Evolutionary conservation across 306 rosid genomes (phyloP), one percentile per base, ranked within the genome.

Genomic region (Trifolium fragiferum): DNA sequence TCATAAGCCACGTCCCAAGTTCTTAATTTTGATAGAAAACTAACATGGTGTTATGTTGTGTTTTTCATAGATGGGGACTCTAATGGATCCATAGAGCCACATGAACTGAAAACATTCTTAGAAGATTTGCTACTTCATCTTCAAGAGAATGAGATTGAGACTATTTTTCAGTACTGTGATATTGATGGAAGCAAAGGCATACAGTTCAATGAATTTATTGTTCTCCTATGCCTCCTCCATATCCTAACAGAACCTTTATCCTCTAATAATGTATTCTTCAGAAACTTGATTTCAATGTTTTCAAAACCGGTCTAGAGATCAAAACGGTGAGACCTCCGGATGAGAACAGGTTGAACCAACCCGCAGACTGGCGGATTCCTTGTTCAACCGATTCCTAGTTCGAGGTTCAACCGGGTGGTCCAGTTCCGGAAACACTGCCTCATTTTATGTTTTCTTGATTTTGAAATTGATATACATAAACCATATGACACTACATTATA

Each of bases 181-280:
- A 79, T 93, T 25, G 93, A 93, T 83, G 91, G 87, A 60, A 88
- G 90, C 84, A 84, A 88, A 51, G 97, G 96, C 71, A 89, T 91
- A 81, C 91, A 91, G 46, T 89, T 89, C 76, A 93, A 86, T 38
- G 98, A 93, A 74, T 91, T 93, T 59, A 93, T 93, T 51, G 97
- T 89, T 76, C 98, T 91, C 65, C 87, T 93, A 10, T 93, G 97
- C 75, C 94, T 93, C 74, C 79, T 91, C 49, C 93, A 93, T 85
- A 86, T 91, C 77, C 80, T 89, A 66, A 84, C 86, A 79, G 89
- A 88, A 66, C 81, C 85, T 67, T 68, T 85, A 68, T 73, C 86
- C 47, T 62, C 87, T 38, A 41, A 85, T 54, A 75, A 57, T 18
- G 98, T 90, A 90, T 6, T 65, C 72, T 27, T 61, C 37, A 12